Evolutionary conservation across 257 asterid genomes (phyloP).

Genomic region (Solanum neorickii): DNA sequence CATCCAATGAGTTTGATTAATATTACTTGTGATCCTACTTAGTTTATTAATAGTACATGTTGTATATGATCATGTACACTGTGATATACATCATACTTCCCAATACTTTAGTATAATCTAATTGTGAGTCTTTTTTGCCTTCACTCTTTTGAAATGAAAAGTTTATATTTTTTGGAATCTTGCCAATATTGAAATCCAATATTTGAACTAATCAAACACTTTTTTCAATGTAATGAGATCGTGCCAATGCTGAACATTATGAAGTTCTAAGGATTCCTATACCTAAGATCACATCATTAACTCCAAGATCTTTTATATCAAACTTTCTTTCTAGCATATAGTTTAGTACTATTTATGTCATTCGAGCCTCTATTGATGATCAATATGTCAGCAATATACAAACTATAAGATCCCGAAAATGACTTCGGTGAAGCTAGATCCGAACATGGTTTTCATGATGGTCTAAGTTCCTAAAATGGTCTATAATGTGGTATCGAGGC

Average conservation of each 20-base stretch:
- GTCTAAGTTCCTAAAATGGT: too few relatives aligned
- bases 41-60: background rate
- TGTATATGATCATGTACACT: background rate
- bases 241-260: background rate
- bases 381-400: background rate
- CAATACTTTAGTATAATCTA: background rate
- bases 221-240: background rate
- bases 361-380: background rate
- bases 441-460: too few relatives aligned
- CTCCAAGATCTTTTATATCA: background rate
- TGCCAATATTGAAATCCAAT: background rate
- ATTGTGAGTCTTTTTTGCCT: background rate
- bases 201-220: background rate
- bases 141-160: background rate
- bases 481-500: too few relatives aligned
- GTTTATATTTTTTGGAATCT: background rate
- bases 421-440: too few relatives aligned
- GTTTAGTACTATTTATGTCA: background rate
- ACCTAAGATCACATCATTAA: background rate
- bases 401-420: too few relatives aligned
- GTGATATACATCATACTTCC: background rate
- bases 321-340: too few relatives aligned
- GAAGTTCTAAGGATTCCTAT: background rate
- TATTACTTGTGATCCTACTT: background rate
- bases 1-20: background rate